Conservation (phyloP, 768 basidiomycete species). For the Boletus rubescentipes region DNA sequence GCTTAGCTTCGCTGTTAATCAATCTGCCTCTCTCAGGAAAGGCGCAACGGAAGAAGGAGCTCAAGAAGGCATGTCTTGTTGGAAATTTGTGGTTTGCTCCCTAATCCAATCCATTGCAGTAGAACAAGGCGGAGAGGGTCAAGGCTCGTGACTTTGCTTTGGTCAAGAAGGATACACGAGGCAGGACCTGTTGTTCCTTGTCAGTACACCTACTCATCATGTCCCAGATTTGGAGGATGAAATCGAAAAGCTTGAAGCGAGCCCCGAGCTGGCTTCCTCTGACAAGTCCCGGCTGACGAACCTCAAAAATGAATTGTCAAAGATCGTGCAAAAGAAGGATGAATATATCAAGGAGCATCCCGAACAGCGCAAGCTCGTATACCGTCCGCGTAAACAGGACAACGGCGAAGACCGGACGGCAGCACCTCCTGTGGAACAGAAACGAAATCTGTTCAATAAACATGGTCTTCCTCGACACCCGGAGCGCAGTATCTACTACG, state of each 20-base stretch:
- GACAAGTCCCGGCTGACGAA: constrained; percentile 68
- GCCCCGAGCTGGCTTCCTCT: constrained; percentile 40
- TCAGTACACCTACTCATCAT: constrained; percentile 2
- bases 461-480: constrained; percentile 86
- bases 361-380: constrained; percentile 85
- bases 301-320: constrained; percentile 75
- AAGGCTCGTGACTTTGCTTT: constrained; percentile 87
- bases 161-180: constrained; percentile 91
- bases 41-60: constrained; percentile 88
- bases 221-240: constrained; percentile 76
- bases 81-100: constrained; percentile 12
- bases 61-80: constrained; percentile 68
- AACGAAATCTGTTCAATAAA: constrained; percentile 74
- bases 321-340: constrained; percentile 83
- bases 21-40: constrained; percentile 59
- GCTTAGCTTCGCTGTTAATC: constrained; percentile 1
- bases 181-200: constrained; percentile 37
- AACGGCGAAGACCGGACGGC: constrained; percentile 41
- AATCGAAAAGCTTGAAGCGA: constrained; percentile 63
- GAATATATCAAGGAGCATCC: constrained; percentile 93
- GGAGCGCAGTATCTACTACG: constrained; percentile 91
- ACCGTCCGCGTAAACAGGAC: constrained; percentile 51
- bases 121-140: constrained; percentile 86
- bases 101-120: constrained; percentile 41
- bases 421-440: constrained; percentile 40